These are phyloP conservation scores for Carex parvula DNA, from an alignment of 176 grass and related monocot genomes.

Conservation along the genomic window DNA sequence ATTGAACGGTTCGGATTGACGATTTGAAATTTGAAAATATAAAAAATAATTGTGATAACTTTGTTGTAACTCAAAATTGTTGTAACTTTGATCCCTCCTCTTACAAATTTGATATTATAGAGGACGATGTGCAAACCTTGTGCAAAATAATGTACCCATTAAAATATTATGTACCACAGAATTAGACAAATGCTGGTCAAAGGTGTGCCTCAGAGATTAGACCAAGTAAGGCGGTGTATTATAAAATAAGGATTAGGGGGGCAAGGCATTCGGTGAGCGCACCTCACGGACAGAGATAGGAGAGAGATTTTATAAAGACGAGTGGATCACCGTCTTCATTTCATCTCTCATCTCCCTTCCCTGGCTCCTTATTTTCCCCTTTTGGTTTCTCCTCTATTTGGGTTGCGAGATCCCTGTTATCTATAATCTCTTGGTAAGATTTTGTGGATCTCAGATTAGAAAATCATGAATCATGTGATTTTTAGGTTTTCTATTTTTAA, in stretches of 20 bases:
- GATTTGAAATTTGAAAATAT: too few species aligned
- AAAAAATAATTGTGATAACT: too few species aligned
- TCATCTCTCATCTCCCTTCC: background rate
- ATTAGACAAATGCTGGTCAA: background rate
- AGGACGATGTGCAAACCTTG: background rate
- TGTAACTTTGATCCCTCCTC: too few species aligned
- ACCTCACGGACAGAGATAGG: background rate
- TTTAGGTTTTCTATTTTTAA: constrained; percentile 24
- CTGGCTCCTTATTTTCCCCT: constrained; percentile 17
- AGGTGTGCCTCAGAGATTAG: background rate
- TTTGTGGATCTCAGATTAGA: background rate
- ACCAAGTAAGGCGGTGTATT: constrained; percentile 11
- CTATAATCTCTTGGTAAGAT: background rate
- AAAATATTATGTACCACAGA: background rate
- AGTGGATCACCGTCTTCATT: background rate
- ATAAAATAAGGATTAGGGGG: background rate
- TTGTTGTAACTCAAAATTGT: too few species aligned
- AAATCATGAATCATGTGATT: background rate
- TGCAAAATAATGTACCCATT: too few species aligned
- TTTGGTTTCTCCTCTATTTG: background rate
- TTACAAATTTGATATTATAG: too few species aligned
- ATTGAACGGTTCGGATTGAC: too few species aligned
- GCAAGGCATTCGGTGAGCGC: background rate
- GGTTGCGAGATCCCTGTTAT: background rate
- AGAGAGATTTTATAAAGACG: background rate